Base-by-base conservation (phyloP, 192 early-diverging fungal species). In the Umbelopsis vinacea region DNA sequence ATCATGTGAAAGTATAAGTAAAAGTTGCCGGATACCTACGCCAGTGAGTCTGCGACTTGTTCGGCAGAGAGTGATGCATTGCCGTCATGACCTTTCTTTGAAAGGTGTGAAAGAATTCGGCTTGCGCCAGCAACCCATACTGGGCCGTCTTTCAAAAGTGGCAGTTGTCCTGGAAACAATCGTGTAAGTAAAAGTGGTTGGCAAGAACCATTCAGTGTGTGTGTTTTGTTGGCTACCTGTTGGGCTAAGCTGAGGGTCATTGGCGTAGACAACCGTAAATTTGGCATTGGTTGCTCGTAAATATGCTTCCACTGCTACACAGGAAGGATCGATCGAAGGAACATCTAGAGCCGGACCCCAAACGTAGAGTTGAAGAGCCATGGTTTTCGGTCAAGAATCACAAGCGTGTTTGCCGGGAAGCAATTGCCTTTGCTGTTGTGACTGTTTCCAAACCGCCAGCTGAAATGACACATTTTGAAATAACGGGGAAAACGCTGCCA, bases 281-380 rank as follows among this genome's bases (percentile, higher is more conserved):
- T 81, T 83, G 33, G 81, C 72, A 7, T 78, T 73, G 46, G 90
- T 66, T 22, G 88, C 75, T 60, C 82, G 81, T 66, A 95, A 72
- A 67, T 92, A 92, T 4, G 89, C 74, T 76, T 89, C 81, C 12
- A 89, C 55, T 22, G 90, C 81, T 17, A 92, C 74, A 77, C 91
- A 93, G 8, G 84, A 85, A 9, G 93, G 89, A 54, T 95, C 92
- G 67, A 92, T 89, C 1, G 92, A 92, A 19, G 87, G 81, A 26
- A 86, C 78, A 35, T 85, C 84, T 37, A 84, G 86, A 14, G 86
- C 87, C 38, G 86, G 78, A 33, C 92, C 90, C 86, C 89, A 94
- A 26, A 88, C 82, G 77, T 89, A 93, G 23, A 94, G 83, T 77
- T 92, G 87, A 21, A 90, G 57, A 22, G 57, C 17, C 57, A 63